Evolutionary conservation across 352 stramenopile genomes (phyloP), one percentile per base, ranked within the genome.

Genomic region (Phytophthora europaea): DNA sequence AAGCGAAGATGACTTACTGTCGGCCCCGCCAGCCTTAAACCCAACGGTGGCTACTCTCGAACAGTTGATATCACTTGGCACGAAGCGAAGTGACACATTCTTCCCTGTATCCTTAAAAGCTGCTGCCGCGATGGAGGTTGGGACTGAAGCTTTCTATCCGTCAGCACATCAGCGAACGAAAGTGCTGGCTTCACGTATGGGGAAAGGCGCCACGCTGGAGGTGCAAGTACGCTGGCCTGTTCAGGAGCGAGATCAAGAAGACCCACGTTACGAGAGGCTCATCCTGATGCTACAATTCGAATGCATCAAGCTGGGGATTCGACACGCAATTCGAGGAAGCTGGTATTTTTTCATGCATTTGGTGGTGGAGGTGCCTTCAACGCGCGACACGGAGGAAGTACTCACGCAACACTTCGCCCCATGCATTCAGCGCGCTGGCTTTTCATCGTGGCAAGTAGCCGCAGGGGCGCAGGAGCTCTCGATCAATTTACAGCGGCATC

Each of bases 291-390:
- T 97, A 18, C 90, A 96, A 67, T 86, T 96, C 23, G 87, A 94
- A 67, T 97, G 90, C 60, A 94, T 95, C 61, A 85, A 86, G 43
- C 76, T 86, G 53, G 85, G 85, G 6, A 80, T 94, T 65, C 82
- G 71, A 53, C 85, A 96, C 52, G 78, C 87, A 16, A 87, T 96
- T 60, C 86, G 90, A 48, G 90, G 90, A 9, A 88, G 75, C 28
- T 97, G 90, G 90, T 79, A 83, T 58, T 94, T 95, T 34, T 97
- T 94, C 74, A 89, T 97, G 81, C 90, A 97, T 61, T 72, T 97
- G 47, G 62, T 97, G 22, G 79, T 97, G 16, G 75, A 94, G 70
- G 79, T 97, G 7, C 89, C 89, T 34, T 23, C 65, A 13, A 43
- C 23, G 4, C 73, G 78, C 31, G 67, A 85, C 51, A 94, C 90